phyloP scores from a whole-genome alignment of 352 stramenopile species.

The Globisporangium barbulae region DNA sequence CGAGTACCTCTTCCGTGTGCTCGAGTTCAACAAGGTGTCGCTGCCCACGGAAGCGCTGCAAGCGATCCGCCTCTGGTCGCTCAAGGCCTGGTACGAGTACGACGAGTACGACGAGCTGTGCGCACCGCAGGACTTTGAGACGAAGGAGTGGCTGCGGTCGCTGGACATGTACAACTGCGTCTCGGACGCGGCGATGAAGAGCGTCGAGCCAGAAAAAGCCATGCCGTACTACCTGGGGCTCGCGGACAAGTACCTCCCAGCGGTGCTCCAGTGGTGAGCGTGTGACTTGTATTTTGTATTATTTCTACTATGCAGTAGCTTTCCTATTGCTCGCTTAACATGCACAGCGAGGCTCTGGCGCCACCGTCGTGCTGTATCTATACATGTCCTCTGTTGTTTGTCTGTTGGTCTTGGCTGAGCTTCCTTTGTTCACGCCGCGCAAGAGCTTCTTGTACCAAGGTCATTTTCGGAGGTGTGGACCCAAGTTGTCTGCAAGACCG shows the following conservation, averaged over 20 bases:
- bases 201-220: conserved; percentile 29
- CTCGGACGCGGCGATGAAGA: conserved; percentile 39
- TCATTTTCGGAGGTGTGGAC: not conserved
- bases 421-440: not conserved
- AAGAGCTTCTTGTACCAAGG: conserved; percentile 12
- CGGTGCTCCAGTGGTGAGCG: conserved; percentile 68
- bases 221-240: conserved; percentile 71
- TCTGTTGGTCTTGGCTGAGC: not conserved
- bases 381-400: conserved; percentile 1
- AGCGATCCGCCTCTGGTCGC: conserved; percentile 69
- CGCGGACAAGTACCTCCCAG: conserved; percentile 68
- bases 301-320: not conserved
- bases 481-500: not conserved
- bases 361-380: not conserved
- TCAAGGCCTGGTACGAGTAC: conserved; percentile 63
- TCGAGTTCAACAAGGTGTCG: conserved; percentile 59
- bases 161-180: conserved; percentile 34
- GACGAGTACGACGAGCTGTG: conserved; percentile 52
- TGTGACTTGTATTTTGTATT: not conserved
- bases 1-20: conserved; percentile 70
- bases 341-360: not conserved
- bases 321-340: not conserved
- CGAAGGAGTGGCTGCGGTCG: conserved; percentile 65
- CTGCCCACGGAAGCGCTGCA: conserved; percentile 63
- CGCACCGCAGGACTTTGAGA: conserved; percentile 43